Base-by-base conservation (phyloP, 306 rosid genomes). In the Nissolia schottii region DNA sequence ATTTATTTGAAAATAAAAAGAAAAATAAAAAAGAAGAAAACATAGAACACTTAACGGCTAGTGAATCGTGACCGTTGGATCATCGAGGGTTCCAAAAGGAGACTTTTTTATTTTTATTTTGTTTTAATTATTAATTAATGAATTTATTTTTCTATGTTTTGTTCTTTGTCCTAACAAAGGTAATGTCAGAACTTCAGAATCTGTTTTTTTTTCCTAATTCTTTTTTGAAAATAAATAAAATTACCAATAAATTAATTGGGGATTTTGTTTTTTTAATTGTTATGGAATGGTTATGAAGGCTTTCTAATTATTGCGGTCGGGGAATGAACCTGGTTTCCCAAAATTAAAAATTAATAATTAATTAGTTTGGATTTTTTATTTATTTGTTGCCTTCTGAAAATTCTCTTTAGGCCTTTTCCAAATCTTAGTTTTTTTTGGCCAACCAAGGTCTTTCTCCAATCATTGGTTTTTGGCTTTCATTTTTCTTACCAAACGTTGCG, bases 61-160 rank as follows among this genome's bases (percentile, higher is more conserved):
- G 88, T 85, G 77, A 59, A 67, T 79, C 22, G 11, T 74, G 76
- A 70, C 90, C 93, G 90, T 85, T 88, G 71, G 90, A 83, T 88
- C 67, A 25, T 25, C 12, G 12, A 18, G 22, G 46, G 41, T 28
- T 25, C 56, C 54, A 45, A 45, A 7, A 59, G 40, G 8, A 67
- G 16, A 16, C 6, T 24, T 24, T 24, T 11, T 13, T n/a, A 7
- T 34, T 34, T 6, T 34, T 8, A 7, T 34, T 34, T 34, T 34
- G 0, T 34, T 34, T 34, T 7, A 34, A 6, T 4, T 34, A 34
- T 34, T 1, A 3, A 34, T 2, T 34, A 34, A 34, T 6, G 40
- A 6, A 0, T 48, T 48, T 6, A 1, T 70, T 71, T 74, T 9
- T 74, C 75, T 65, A n/a, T 25, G 45, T 49, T 20, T 38, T 8